Evolutionary conservation across 2,329 filamentous ascomycete genomes (phyloP).

Genomic region (Colletotrichum spaethianum): DNA sequence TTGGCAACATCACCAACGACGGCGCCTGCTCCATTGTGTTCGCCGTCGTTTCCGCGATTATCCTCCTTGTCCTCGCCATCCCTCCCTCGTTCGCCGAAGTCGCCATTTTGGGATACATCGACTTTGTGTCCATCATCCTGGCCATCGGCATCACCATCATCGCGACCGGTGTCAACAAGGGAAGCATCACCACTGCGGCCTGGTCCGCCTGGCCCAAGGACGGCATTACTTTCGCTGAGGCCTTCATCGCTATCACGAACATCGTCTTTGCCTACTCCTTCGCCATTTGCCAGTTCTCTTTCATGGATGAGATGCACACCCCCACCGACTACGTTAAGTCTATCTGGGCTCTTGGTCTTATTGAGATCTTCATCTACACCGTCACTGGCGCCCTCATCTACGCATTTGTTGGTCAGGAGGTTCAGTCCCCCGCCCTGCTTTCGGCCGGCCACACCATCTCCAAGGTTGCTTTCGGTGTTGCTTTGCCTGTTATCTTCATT

Average conservation of each 20-base stretch:
- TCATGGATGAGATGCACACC: conserved; percentile 69
- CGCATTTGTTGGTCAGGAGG: conserved; percentile 74
- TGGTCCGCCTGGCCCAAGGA: conserved; percentile 64
- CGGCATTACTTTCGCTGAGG: conserved; percentile 64
- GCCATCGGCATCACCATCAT: conserved; percentile 79
- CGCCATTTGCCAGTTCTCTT: conserved; percentile 66
- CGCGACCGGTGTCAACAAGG: conserved; percentile 67
- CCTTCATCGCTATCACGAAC: conserved; percentile 74
- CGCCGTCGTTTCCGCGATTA: conserved; percentile 60
- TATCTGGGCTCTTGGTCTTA: conserved; percentile 72
- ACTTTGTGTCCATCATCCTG: conserved; percentile 73
- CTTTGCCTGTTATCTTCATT: conserved; percentile 80
- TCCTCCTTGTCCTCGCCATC: conserved; percentile 61
- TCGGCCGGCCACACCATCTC: conserved; percentile 72
- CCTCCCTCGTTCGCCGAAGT: conserved; percentile 65
- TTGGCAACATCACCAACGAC: conserved; percentile 74
- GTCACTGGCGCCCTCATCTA: conserved; percentile 78
- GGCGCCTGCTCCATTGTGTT: conserved; percentile 63
- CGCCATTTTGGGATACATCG: conserved; percentile 65
- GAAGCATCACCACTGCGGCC: conserved; percentile 46
- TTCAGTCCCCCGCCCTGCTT: conserved; percentile 77
- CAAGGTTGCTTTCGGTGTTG: conserved; percentile 79
- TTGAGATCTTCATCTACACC: conserved; percentile 77
- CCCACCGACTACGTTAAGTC: conserved; percentile 65
- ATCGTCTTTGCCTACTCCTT: conserved; percentile 80